Evolutionary conservation across 345 rosid genomes (phyloP), one percentile per base, ranked within the genome.

Genomic region (Syzygium aqueum): DNA sequence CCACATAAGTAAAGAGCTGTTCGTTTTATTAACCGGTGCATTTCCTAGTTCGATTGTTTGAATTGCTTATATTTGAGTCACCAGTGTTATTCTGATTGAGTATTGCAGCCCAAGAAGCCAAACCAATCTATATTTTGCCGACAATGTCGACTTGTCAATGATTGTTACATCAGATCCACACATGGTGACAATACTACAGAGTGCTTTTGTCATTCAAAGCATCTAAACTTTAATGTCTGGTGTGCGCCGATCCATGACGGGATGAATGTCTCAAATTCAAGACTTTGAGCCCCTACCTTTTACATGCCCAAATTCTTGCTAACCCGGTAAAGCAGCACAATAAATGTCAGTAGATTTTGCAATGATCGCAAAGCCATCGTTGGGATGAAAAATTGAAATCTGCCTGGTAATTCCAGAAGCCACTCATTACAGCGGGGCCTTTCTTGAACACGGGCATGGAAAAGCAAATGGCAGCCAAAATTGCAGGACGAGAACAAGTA

Each of bases 1-100:
- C 80, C 73, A 30, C 85, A 84, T 52, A 84, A 23, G 63, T 77
- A n/a, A 43, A 82, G 61, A 87, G 88, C 86, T 89, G 80, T 54
- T 90, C 25, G 85, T 87, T 84, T 84, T 82, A 46, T 86, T 88
- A 54, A 53, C 88, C 77, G 85, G 84, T 82, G 30, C 87, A 37
- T 52, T 59, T 59, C 43, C 27, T 19, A 33, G 49, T 85, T 85
- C 65, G 78, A 51, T 56, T 52, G 87, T 89, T 5, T 23, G 46
- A 19, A 84, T 57, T 87, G 86, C 90, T 85, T 90, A 87, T 85
- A 85, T 86, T 51, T 27, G 84, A 86, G 90, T 77, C 87, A 84
- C 88, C 85, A 46, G 37, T 46, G 27, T 22, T 57, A 85, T 80
- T 40, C 46, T 19, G 80, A 33, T 73, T 0, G 14, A 37, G 49